phyloP scores from a whole-genome alignment of 176 grass and related monocot species.

The Raddia distichophylla region DNA sequence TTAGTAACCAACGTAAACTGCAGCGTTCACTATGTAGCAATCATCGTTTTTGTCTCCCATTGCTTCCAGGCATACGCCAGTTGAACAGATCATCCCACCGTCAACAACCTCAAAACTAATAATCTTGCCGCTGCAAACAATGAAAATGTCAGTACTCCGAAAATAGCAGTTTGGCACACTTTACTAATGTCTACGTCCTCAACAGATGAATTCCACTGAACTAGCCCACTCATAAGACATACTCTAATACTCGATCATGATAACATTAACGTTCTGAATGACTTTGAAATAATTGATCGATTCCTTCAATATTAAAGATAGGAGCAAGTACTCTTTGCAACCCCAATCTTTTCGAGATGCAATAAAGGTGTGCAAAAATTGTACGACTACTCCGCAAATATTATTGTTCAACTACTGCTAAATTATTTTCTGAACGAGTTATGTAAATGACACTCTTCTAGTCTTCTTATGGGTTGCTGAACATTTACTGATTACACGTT shows the following conservation, averaged over 20 bases:
- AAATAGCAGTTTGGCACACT: no score
- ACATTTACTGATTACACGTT: background rate
- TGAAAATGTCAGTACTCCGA: background rate
- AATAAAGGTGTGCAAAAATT: conserved; percentile 1
- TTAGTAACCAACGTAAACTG: conserved; percentile 77
- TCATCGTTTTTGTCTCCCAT: conserved; percentile 98
- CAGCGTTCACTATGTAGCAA: conserved; percentile 91
- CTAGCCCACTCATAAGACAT: background rate
- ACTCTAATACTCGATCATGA: no score
- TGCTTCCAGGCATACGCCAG: conserved; percentile 81
- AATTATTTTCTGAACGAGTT: conserved; percentile 1
- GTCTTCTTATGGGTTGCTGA: background rate
- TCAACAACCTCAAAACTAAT: conserved; percentile 82
- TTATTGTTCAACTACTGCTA: conserved; percentile 16
- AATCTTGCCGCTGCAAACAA: conserved; percentile 63
- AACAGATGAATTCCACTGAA: background rate
- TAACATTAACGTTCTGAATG: background rate
- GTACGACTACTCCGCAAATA: no score
- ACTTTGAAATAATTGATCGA: background rate
- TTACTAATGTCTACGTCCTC: background rate
- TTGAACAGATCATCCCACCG: conserved; percentile 91
- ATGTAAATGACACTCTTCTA: background rate
- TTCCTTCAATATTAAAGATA: background rate
- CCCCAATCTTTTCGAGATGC: background rate
- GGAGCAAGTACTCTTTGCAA: background rate